Evolutionary conservation across 2,329 filamentous ascomycete species (phyloP).

Genomic region (Torrubiellomyces zombiae): DNA sequence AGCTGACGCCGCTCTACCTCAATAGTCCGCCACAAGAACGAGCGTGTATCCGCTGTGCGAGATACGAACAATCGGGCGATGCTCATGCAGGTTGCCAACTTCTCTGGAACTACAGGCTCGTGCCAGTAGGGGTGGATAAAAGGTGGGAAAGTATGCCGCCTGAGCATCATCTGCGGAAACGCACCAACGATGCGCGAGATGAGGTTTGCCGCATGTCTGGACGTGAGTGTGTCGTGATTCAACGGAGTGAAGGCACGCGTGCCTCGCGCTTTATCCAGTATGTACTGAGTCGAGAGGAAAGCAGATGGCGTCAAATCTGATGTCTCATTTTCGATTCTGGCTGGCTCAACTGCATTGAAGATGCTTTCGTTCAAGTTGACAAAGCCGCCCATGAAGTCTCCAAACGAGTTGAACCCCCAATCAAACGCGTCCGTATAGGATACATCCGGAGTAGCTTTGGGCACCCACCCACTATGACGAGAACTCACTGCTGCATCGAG

Average conservation of each 20-base stretch:
- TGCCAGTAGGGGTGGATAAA: constrained; percentile 15
- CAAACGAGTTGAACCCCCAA: not conserved
- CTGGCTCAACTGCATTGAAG: not conserved
- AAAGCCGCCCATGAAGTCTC: constrained; percentile 1
- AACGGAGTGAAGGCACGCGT: constrained; percentile 6
- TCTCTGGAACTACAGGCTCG: constrained; percentile 6
- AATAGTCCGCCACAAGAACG: constrained; percentile 13
- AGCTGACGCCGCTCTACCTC: constrained; percentile 9
- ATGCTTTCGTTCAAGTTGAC: too few relatives aligned
- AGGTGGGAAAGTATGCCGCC: constrained; percentile 13
- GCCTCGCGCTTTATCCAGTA: not conserved
- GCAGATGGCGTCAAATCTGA: not conserved
- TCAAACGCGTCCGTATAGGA: too few relatives aligned
- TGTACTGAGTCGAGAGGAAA: not conserved
- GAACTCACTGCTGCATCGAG: too few relatives aligned
- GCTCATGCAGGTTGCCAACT: constrained; percentile 10
- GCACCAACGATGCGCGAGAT: constrained; percentile 11
- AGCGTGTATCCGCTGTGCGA: constrained; percentile 7
- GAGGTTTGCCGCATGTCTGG: constrained; percentile 7
- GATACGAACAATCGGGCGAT: constrained; percentile 11
- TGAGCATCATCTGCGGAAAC: constrained; percentile 16
- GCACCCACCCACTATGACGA: too few relatives aligned
- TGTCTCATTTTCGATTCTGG: too few relatives aligned
- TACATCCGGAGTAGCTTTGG: not conserved
- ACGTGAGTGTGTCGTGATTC: constrained; percentile 1